Percentiles rank a stretch among this genome's conserved stretches.
These are phyloP conservation scores for Margaritispora aquatica DNA, from an alignment of 495 filamentous ascomycete species.

Conservation along the genomic window DNA sequence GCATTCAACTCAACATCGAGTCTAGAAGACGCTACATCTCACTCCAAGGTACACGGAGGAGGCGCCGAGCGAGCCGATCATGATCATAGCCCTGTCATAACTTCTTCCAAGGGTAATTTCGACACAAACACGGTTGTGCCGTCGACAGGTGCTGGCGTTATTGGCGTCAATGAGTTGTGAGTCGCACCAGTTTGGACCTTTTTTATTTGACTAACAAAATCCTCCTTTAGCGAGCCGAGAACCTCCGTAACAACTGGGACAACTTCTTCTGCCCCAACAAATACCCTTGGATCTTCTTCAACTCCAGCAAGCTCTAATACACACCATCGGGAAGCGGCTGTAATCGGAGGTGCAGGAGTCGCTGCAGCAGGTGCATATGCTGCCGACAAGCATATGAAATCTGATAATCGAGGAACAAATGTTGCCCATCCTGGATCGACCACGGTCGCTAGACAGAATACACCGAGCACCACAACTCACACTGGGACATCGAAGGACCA, in stretches of 20 bases:
- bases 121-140: neutral
- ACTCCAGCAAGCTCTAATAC: neutral
- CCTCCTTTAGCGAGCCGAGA: no score
- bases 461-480: neutral
- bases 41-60: slow-evolving; percentile 5
- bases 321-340: slow-evolving; percentile 5
- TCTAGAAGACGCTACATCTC: slow-evolving; percentile 1
- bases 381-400: neutral
- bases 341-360: no score
- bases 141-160: neutral
- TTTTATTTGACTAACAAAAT: neutral
- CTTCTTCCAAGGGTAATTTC: neutral
- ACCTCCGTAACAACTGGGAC: no score
- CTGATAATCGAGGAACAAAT: neutral
- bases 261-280: neutral
- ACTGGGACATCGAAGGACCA: no score
- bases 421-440: neutral
- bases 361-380: no score
- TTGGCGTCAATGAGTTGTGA: slow-evolving; percentile 5
- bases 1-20: neutral
- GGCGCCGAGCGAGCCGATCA: slow-evolving; percentile 9
- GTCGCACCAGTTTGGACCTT: neutral
- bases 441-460: neutral
- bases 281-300: neutral
- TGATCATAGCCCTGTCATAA: neutral